Evolutionary conservation across 805 yeast species (phyloP), one percentile per base, ranked within the genome.

Genomic region (Myxozyma melibiosi): DNA sequence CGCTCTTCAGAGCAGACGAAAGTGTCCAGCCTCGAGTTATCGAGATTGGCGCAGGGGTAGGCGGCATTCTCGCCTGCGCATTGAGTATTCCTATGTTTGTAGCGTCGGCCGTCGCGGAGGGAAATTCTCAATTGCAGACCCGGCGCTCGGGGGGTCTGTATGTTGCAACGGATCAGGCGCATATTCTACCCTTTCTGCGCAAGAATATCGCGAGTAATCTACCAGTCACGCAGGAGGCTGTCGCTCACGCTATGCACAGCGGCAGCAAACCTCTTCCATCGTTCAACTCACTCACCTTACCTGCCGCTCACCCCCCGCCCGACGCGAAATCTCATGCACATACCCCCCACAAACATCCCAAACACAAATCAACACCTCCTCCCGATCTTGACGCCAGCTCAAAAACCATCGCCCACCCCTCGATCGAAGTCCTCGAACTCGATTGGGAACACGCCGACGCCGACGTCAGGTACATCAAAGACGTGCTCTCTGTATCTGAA

Each of bases 31-130:
- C 22, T 27, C 22, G 43, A 0, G 76, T 83, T 0, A 70, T 84
- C 7, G 90, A 85, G 59, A 66, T 85, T 3, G 90, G 90, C 0
- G 70, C 86, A 13, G 90, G 90, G 0, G 78, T 78, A 0, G 75
- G 82, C 2, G 88, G 85, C 0, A 65, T 84, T 2, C 66, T 79
- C 7, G 80, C 81, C 0, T 70, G 73, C 68, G 53, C 74, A 39
- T 8, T 76, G 61, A 71, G 81, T 55, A n/a, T 74, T 59, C 51
- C 51, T 3, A 9, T 56, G 48, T 37, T 58, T 27, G 53, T 48
- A 18, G 27, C 39, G 16, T 25, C 46, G 4, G 24, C 20, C 27
- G 33, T 27, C 22, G 24, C 18, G 1, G 22, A 24, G 11, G 49
- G 39, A 41, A 16, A 22, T 35, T 11, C 22, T 13, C 27, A 5